Percentiles rank a stretch among this genome's conserved stretches.
phyloP scores from a whole-genome alignment of 345 rosid species.

The Eucalyptus pumila region DNA sequence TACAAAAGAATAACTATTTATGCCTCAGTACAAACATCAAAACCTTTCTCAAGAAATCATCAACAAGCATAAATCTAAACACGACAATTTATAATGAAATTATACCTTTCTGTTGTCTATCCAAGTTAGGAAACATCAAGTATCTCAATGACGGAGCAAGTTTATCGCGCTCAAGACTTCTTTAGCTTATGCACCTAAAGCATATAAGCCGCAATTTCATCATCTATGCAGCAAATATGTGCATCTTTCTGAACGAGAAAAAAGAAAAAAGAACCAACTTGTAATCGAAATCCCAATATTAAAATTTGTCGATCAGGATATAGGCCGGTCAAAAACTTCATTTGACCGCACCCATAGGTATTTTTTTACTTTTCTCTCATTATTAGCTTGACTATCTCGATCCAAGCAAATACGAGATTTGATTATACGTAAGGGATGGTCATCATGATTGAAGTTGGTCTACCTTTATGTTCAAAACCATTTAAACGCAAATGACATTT shows the following conservation, averaged over 20 bases:
- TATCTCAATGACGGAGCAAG: background rate
- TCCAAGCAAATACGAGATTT: too few relatives aligned
- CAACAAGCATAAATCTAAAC: background rate
- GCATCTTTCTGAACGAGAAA: background rate
- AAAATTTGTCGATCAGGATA: background rate
- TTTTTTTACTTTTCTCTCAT: too few relatives aligned
- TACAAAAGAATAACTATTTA: background rate
- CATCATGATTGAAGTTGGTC: too few relatives aligned
- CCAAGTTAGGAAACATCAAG: background rate
- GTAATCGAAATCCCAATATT: background rate
- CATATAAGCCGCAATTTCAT: background rate
- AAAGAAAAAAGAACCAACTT: background rate
- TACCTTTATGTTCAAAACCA: too few relatives aligned
- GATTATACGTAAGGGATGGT: too few relatives aligned
- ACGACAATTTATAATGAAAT: background rate
- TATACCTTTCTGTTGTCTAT: background rate
- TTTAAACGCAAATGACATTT: too few relatives aligned
- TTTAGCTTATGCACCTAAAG: background rate
- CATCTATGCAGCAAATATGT: background rate
- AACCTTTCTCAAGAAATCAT: background rate
- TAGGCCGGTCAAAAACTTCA: background rate
- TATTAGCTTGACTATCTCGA: too few relatives aligned
- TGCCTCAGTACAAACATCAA: background rate
- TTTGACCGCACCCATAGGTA: background rate
- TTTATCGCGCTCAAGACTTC: background rate